phyloP scores from a whole-genome alignment of 2,329 filamentous ascomycete genomes.

The Calycina herbarum region DNA sequence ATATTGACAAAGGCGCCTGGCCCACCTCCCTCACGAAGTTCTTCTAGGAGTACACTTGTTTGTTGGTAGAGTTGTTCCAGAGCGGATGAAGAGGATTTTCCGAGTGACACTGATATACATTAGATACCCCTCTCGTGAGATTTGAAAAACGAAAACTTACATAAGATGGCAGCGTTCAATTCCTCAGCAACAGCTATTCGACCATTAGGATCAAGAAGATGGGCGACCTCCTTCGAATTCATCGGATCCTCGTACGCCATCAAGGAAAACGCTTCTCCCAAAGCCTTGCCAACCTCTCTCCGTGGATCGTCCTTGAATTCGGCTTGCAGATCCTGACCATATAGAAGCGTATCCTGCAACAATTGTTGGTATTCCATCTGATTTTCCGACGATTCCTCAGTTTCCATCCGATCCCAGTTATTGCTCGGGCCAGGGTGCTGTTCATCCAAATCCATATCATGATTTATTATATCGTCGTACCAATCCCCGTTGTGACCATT shows the following conservation, averaged over 20 bases:
- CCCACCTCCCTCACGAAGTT: conserved; percentile 76
- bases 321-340: conserved; percentile 74
- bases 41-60: conserved; percentile 81
- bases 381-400: conserved; percentile 40
- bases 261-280: conserved; percentile 84
- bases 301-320: conserved; percentile 75
- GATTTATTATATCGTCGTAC: conserved; percentile 40
- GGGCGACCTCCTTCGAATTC: conserved; percentile 70
- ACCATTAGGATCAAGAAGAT: conserved; percentile 74
- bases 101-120: conserved; percentile 68
- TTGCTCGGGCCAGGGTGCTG: conserved; percentile 44
- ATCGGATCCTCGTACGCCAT: conserved; percentile 84
- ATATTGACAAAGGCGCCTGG: conserved; percentile 81
- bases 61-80: conserved; percentile 85
- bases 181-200: conserved; percentile 84
- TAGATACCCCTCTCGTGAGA: background rate
- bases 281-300: conserved; percentile 67
- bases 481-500: conserved; percentile 42
- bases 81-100: conserved; percentile 83
- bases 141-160: conserved; percentile 37
- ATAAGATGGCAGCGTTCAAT: conserved; percentile 86
- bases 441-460: conserved; percentile 55
- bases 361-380: conserved; percentile 44
- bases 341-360: conserved; percentile 69
- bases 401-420: conserved; percentile 53